Evolutionary conservation across 2,329 filamentous ascomycete species (phyloP).

Genomic region (Xylariaceae sp.): DNA sequence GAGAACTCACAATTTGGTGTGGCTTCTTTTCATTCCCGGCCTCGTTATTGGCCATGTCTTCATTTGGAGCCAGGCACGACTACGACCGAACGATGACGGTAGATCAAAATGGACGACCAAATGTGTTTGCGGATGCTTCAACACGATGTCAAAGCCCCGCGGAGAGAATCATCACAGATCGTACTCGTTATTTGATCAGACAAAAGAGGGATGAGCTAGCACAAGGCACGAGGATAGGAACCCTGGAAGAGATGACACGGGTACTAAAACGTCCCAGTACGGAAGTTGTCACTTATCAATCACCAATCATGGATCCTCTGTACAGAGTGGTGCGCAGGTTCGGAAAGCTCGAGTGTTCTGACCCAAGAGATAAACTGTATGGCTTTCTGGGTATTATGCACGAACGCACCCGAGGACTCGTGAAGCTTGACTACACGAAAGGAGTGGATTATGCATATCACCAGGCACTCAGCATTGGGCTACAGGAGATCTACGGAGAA

Average conservation of each 20-base stretch:
- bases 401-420: conserved; percentile 20
- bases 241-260: not conserved
- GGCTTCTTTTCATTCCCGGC: conserved; percentile 15
- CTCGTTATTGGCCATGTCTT: conserved; percentile 6
- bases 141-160: conserved; percentile 11
- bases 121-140: not conserved
- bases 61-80: not conserved
- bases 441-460: conserved; percentile 68
- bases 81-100: not conserved
- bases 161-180: conserved; percentile 9
- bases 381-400: conserved; percentile 22
- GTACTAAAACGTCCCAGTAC: not conserved
- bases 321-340: conserved; percentile 14
- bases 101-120: not conserved
- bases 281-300: conserved; percentile 7
- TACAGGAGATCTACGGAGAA: conserved; percentile 11
- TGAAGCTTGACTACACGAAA: conserved; percentile 54
- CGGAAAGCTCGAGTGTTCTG: conserved; percentile 16
- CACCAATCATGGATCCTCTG: conserved; percentile 9
- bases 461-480: conserved; percentile 64
- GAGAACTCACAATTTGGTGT: conserved; percentile 13
- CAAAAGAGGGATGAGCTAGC: not conserved
- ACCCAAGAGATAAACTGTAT: conserved; percentile 24
- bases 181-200: conserved; percentile 5
- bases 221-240: not conserved